Evolutionary conservation across 2,329 filamentous ascomycete species (phyloP).

Genomic region (Epicoccum sorghinum): DNA sequence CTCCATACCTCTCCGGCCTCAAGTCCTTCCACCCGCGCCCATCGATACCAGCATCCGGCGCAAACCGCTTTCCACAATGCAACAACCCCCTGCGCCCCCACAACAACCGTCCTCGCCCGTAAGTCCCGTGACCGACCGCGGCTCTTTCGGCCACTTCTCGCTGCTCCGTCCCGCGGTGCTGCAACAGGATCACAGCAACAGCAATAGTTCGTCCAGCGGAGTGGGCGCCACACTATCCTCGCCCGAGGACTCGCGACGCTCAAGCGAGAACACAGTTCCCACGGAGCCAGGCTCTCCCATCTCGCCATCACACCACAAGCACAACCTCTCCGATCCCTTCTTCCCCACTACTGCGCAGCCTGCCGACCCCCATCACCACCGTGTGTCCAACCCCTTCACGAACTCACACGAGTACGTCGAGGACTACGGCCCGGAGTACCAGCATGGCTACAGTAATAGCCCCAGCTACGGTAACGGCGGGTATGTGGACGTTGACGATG

Average conservation of each 20-base stretch:
- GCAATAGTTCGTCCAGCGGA: slow-evolving; percentile 33
- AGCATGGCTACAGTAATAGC: slow-evolving; percentile 5
- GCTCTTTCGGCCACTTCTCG: slow-evolving; percentile 22
- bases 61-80: slow-evolving; percentile 25
- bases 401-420: slow-evolving; percentile 38
- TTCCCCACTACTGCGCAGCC: background rate
- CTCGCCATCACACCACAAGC: background rate
- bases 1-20: slow-evolving; percentile 15
- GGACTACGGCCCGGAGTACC: slow-evolving; percentile 42
- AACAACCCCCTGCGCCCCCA: background rate
- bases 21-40: slow-evolving; percentile 22
- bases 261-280: slow-evolving; percentile 14
- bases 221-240: slow-evolving; percentile 19
- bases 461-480: background rate
- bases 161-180: slow-evolving; percentile 33
- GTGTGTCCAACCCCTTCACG: slow-evolving; percentile 31
- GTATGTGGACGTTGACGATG: slow-evolving; percentile 33
- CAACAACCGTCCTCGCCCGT: slow-evolving; percentile 18
- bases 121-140: slow-evolving; percentile 26
- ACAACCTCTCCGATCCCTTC: background rate
- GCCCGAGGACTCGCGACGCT: slow-evolving; percentile 14
- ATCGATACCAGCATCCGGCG: slow-evolving; percentile 30
- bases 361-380: slow-evolving; percentile 17
- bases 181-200: slow-evolving; percentile 29
- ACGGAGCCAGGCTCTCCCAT: slow-evolving; percentile 24